Base-by-base conservation (phyloP, 495 filamentous ascomycete genomes). In the Neurospora africana region DNA sequence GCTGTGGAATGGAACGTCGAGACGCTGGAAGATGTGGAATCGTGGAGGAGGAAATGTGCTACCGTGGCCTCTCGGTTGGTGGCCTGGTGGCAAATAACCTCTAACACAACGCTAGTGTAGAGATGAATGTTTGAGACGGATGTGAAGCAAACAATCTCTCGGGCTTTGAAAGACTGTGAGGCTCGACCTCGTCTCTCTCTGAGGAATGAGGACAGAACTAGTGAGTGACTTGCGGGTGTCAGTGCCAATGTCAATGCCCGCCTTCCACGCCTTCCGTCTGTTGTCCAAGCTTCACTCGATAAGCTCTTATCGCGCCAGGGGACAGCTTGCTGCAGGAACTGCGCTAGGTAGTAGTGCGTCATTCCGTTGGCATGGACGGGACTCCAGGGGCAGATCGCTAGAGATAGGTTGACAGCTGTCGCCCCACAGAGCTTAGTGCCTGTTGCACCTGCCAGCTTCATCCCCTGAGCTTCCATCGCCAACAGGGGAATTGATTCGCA, bases 11-110 rank as follows among this genome's bases (percentile, higher is more conserved):
- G 53, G 53, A 61, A 61, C 53, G 53, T 33, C 4, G 27, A 53
- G 44, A 61, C 53, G 53, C 13, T 9, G 53, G 15, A 33, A 65
- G 53, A 19, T 17, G 53, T 30, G 27, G 15, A 30, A 61, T 61
- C 53, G 53, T 61, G 53, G 53, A 13, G 53, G 53, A 61, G 27
- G 6, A 17, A 33, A 30, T 6, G 43, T 33, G 71, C 67, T 70
- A 72, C 71, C 68, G 72, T 73, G 72, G 72, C 72, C 72, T 73
- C 65, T 73, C 27, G 68, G 53, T 61, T 61, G 13, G 47, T 7
- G 47, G 21, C 47, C 47, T 17, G 23, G 53, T 65, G 53, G 53
- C 53, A 17, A 65, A 33, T 65, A 4, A 65, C 30, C 53, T 65
- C 53, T 65, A 65, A 33, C 53, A 65, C 53, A 27, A 65, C 27